Evolutionary conservation across 2,329 filamentous ascomycete species (phyloP).

Genomic region (Fusarium robinianum): DNA sequence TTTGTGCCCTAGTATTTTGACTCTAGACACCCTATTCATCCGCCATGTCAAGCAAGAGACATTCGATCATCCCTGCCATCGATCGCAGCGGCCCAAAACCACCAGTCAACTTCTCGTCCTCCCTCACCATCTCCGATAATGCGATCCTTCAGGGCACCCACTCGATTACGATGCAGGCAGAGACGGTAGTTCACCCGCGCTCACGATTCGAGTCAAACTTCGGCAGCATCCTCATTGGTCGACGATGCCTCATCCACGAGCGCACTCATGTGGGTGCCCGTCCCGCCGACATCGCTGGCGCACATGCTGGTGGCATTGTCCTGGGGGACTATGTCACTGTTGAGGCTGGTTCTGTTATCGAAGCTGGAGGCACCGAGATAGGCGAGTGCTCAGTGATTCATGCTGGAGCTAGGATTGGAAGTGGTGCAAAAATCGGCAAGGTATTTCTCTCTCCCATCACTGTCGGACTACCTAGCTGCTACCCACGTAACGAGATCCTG

Average conservation of each 20-base stretch:
- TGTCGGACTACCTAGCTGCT: too few species aligned
- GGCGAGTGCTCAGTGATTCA: conserved; percentile 65
- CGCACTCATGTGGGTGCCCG: conserved; percentile 58
- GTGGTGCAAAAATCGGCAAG: conserved; percentile 65
- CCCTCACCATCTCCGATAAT: conserved; percentile 64
- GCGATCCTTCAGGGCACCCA: conserved; percentile 71
- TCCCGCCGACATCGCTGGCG: conserved; percentile 34
- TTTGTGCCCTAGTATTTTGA: conserved; percentile 12
- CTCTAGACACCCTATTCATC: not conserved
- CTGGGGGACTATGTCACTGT: conserved; percentile 65
- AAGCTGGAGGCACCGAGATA: conserved; percentile 64
- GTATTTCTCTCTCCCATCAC: conserved; percentile 45
- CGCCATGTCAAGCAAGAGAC: conserved; percentile 54
- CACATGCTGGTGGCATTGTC: conserved; percentile 53
- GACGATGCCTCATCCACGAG: conserved; percentile 82
- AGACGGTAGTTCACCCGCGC: conserved; percentile 85
- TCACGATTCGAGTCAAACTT: conserved; percentile 76
- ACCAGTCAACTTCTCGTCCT: conserved; percentile 64
- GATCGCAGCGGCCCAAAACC: conserved; percentile 61
- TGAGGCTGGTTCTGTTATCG: conserved; percentile 63
- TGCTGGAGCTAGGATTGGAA: conserved; percentile 62
- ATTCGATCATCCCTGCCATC: conserved; percentile 59
- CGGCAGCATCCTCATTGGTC: conserved; percentile 79
- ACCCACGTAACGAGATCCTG: not conserved
- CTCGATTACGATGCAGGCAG: conserved; percentile 76